These are phyloP conservation scores for Trichosanthes cucumerina DNA, from an alignment of 306 rosid species.

Conservation along the genomic window DNA sequence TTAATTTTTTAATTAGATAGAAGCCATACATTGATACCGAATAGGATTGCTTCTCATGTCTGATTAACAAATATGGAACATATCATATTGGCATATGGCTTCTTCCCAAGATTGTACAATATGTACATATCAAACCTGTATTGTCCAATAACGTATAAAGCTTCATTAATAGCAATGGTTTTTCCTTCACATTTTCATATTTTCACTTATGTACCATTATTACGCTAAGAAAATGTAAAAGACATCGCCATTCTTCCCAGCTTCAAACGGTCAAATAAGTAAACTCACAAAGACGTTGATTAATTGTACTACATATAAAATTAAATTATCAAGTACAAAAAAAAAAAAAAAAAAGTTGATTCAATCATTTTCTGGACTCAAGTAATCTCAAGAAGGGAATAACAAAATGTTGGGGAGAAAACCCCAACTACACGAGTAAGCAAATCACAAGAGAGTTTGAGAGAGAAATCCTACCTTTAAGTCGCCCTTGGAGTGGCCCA, in stretches of 20 bases:
- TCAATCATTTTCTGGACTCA: not conserved
- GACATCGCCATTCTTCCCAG: not conserved
- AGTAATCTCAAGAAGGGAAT: not conserved
- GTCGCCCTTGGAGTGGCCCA: conserved; percentile 63
- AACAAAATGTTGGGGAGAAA: conserved; percentile 5
- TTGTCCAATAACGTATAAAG: not conserved
- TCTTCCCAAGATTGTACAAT: not conserved
- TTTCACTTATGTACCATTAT: not conserved
- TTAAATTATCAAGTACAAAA: not conserved
- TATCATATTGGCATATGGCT: not conserved
- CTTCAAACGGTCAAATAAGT: not conserved
- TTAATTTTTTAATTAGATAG: not conserved
- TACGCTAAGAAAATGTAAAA: not conserved
- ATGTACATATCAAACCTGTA: not conserved
- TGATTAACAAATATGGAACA: not conserved
- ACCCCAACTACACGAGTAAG: not conserved
- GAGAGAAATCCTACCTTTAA: conserved; percentile 12
- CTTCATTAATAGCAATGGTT: not conserved
- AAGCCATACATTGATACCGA: not conserved
- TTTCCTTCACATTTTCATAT: not conserved
- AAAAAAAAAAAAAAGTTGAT: not conserved
- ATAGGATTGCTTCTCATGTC: not conserved
- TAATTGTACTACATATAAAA: not conserved
- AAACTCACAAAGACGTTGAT: not conserved
- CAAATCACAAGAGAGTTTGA: not conserved